These are phyloP conservation scores for Blastobotrys raffinosifermentans DNA, from an alignment of 1,139 yeast species.

Conservation along the genomic window DNA sequence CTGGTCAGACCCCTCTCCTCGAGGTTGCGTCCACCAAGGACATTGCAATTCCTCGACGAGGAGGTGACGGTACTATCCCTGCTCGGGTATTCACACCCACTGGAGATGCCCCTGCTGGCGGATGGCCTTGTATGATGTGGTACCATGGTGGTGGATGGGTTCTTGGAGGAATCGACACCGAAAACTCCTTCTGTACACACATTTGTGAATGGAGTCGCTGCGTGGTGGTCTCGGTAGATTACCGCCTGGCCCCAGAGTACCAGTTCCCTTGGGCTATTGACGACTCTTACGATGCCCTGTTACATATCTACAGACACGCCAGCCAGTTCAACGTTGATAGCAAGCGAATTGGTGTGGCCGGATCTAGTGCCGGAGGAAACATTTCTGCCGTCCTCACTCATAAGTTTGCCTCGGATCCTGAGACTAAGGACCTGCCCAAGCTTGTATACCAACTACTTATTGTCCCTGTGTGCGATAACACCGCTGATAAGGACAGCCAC, in stretches of 20 bases:
- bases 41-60: conserved; percentile 37
- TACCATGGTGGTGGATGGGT: conserved; percentile 49
- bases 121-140: conserved; percentile 45
- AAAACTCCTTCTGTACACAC: conserved; percentile 43
- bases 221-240: conserved; percentile 37
- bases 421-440: conserved; percentile 32
- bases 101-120: conserved; percentile 35
- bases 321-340: conserved; percentile 31
- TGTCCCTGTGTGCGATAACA: conserved; percentile 47
- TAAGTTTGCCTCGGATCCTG: conserved; percentile 32
- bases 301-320: conserved; percentile 20
- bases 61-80: conserved; percentile 29
- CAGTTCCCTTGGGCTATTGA: conserved; percentile 48
- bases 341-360: conserved; percentile 40
- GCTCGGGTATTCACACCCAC: conserved; percentile 41
- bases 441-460: conserved; percentile 40
- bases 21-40: conserved; percentile 33
- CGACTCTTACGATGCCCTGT: conserved; percentile 40
- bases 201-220: conserved; percentile 37
- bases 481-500: conserved; percentile 38
- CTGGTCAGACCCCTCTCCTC: conserved; percentile 38
- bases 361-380: conserved; percentile 48
- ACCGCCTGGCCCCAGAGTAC: conserved; percentile 43
- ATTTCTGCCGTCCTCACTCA: conserved; percentile 41
- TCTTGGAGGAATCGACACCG: conserved; percentile 42